These are phyloP conservation scores for Pestalotiopsis sp. DNA, from an alignment of 2,329 filamentous ascomycete species.

Conservation along the genomic window DNA sequence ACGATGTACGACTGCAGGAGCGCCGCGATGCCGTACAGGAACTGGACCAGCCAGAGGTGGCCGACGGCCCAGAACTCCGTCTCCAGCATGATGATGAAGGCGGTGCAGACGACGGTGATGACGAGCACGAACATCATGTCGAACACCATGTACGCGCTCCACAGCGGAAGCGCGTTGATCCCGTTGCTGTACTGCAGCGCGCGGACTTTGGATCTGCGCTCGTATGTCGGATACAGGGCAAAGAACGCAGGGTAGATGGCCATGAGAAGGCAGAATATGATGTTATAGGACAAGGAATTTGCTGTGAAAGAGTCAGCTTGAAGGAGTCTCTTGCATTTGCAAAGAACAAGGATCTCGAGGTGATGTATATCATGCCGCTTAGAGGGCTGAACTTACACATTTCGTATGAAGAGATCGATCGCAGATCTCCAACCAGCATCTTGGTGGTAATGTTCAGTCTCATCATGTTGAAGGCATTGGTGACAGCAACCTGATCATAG, in stretches of 20 bases:
- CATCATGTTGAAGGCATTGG: constrained; percentile 23
- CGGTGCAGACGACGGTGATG: constrained; percentile 42
- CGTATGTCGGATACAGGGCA: constrained; percentile 64
- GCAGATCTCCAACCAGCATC: neutral
- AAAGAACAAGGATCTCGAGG: neutral
- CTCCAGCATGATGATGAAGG: constrained; percentile 52
- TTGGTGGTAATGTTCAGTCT: constrained; percentile 18
- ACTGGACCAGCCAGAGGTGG: constrained; percentile 65
- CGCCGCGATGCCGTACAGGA: constrained; percentile 64
- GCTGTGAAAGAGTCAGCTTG: constrained; percentile 7
- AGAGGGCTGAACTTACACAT: neutral
- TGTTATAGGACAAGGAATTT: constrained; percentile 21
- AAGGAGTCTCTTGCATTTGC: neutral
- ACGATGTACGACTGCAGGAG: constrained; percentile 64
- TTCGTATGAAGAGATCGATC: neutral
- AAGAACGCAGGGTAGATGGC: constrained; percentile 67
- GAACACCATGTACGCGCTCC: constrained; percentile 65
- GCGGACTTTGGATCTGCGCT: constrained; percentile 62
- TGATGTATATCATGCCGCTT: neutral
- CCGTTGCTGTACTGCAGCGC: constrained; percentile 72
- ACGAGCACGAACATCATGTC: constrained; percentile 61
- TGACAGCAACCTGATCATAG: constrained; percentile 4
- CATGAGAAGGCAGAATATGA: constrained; percentile 42
- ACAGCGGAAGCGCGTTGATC: constrained; percentile 61
- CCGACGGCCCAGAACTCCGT: constrained; percentile 59